Evolutionary conservation across 176 grass and related monocot species (phyloP).

Genomic region (Eragrostis curvula): DNA sequence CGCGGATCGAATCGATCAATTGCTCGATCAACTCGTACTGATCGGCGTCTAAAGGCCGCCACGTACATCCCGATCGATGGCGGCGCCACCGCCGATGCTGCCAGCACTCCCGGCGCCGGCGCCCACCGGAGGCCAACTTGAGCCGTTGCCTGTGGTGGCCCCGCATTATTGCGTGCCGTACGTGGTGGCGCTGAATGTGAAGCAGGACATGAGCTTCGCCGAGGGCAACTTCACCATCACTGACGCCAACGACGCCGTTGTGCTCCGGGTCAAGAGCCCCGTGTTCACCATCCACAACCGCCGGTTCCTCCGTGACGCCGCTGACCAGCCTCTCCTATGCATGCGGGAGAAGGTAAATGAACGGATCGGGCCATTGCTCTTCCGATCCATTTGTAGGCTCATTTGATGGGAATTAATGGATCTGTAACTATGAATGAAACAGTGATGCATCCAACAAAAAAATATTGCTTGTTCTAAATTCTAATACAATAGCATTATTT

Average conservation of each 20-base stretch:
- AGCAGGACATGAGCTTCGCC: conserved; percentile 41
- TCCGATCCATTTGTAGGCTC: neutral
- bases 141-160: conserved; percentile 44
- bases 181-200: conserved; percentile 52
- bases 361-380: too few relatives aligned
- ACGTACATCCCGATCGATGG: neutral
- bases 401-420: neutral
- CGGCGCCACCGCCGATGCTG: neutral
- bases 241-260: conserved; percentile 42
- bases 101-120: neutral
- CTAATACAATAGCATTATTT: too few relatives aligned
- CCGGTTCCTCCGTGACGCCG: conserved; percentile 45
- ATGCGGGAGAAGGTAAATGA: conserved; percentile 45
- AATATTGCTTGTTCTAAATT: too few relatives aligned
- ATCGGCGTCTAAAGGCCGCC: too few relatives aligned
- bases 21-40: too few relatives aligned
- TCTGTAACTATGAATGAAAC: neutral
- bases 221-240: conserved; percentile 54
- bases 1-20: too few relatives aligned
- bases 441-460: too few relatives aligned
- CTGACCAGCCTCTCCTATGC: conserved; percentile 47
- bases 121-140: neutral
- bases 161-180: conserved; percentile 54
- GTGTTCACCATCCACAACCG: conserved; percentile 32
- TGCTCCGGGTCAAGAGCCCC: conserved; percentile 42